Percentiles rank a stretch among this genome's conserved stretches.
phyloP scores from a whole-genome alignment of 345 rosid species.

The Raphanus sativus region DNA sequence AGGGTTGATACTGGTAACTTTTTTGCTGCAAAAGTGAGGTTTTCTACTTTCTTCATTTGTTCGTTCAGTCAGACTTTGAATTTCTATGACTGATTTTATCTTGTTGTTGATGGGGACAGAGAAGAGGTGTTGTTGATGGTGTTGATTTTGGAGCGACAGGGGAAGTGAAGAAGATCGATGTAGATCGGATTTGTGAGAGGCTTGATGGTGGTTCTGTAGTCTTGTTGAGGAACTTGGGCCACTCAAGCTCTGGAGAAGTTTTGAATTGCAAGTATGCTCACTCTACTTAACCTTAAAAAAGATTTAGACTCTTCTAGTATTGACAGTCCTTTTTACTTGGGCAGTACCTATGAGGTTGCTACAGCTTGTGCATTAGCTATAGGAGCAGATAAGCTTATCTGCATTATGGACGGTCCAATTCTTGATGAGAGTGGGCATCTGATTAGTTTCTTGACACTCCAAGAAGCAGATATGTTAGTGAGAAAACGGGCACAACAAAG shows the following conservation, averaged over 20 bases:
- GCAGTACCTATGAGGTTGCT: slow-evolving; percentile 97
- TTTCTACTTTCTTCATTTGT: neutral
- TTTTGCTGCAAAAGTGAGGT: slow-evolving; percentile 86
- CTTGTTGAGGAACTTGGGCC: slow-evolving; percentile 82
- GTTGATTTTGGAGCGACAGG: slow-evolving; percentile 97
- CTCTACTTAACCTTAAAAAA: neutral
- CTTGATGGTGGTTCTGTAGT: slow-evolving; percentile 87
- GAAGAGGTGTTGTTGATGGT: slow-evolving; percentile 92
- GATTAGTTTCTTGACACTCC: slow-evolving; percentile 80
- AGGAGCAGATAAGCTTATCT: slow-evolving; percentile 94
- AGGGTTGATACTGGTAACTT: slow-evolving; percentile 96
- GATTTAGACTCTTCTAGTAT: neutral
- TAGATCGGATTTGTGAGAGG: slow-evolving; percentile 75
- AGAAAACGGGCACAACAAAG: slow-evolving; percentile 86
- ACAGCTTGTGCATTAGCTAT: slow-evolving; percentile 97
- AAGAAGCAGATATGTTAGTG: slow-evolving; percentile 85
- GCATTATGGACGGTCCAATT: slow-evolving; percentile 90
- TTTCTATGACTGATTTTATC: neutral
- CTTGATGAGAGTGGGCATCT: slow-evolving; percentile 79
- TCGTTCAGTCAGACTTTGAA: neutral
- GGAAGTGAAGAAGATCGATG: slow-evolving; percentile 91
- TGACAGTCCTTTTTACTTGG: slow-evolving; percentile 2
- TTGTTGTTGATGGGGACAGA: slow-evolving; percentile 38
- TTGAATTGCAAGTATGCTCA: slow-evolving; percentile 91
- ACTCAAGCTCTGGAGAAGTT: slow-evolving; percentile 96